Evolutionary conservation across 1,284 basidiomycete species (phyloP).

Genomic region (Mycosarcoma mackinlayi): DNA sequence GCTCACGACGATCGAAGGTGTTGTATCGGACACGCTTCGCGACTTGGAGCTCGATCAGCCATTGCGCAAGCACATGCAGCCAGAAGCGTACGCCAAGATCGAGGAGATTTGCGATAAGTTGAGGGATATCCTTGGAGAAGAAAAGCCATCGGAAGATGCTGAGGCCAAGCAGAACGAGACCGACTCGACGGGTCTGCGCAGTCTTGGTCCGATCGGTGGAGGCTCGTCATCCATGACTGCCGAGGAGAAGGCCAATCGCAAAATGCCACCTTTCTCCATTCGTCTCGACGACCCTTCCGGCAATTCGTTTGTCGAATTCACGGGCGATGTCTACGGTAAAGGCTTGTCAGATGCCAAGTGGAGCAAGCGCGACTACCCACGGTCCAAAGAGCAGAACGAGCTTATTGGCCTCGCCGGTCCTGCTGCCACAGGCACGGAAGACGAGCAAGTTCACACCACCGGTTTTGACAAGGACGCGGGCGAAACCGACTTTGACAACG

Average conservation of each 20-base stretch:
- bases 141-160: constrained; percentile 65
- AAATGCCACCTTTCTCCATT: constrained; percentile 82
- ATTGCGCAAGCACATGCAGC: constrained; percentile 83
- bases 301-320: constrained; percentile 79
- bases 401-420: constrained; percentile 76
- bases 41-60: constrained; percentile 89
- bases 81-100: constrained; percentile 81
- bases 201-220: constrained; percentile 41
- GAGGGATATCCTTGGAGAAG: constrained; percentile 77
- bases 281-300: constrained; percentile 92
- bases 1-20: constrained; percentile 93
- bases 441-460: constrained; percentile 61
- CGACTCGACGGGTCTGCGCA: constrained; percentile 28
- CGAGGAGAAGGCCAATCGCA: constrained; percentile 68
- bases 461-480: constrained; percentile 64
- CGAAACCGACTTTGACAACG: constrained; percentile 72
- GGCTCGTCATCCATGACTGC: constrained; percentile 23
- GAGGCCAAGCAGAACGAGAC: constrained; percentile 67
- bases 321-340: constrained; percentile 51
- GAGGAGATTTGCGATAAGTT: constrained; percentile 79
- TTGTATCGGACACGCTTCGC: constrained; percentile 83
- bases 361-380: constrained; percentile 86
- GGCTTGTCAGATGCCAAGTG: constrained; percentile 86
- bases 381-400: constrained; percentile 86
- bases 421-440: constrained; percentile 60